These are phyloP conservation scores for Hibiscus tridactylites DNA, from an alignment of 345 rosid genomes.

Conservation along the genomic window DNA sequence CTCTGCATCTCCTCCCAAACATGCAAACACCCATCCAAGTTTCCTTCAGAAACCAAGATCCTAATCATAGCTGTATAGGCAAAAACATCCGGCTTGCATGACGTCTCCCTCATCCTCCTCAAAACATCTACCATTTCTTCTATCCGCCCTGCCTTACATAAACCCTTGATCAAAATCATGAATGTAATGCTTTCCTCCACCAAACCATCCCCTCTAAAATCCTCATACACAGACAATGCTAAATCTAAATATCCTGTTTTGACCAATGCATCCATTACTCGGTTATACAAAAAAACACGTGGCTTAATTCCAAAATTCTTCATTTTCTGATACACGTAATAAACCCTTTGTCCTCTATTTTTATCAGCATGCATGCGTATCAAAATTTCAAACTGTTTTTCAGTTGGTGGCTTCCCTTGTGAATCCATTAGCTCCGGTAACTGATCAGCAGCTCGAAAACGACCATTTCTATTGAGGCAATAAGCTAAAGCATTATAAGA, in stretches of 20 bases:
- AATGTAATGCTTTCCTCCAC: conserved; percentile 73
- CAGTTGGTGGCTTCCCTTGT: conserved; percentile 69
- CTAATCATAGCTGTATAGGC: conserved; percentile 75
- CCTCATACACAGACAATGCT: conserved; percentile 70
- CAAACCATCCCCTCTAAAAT: conserved; percentile 55
- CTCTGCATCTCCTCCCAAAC: conserved; percentile 83
- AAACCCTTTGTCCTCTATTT: conserved; percentile 70
- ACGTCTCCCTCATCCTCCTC: conserved; percentile 53
- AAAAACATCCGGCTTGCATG: conserved; percentile 82
- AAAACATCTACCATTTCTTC: conserved; percentile 55
- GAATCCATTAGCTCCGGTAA: conserved; percentile 80
- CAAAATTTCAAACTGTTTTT: conserved; percentile 85
- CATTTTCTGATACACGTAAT: conserved; percentile 82
- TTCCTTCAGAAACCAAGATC: conserved; percentile 51
- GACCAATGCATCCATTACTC: conserved; percentile 65
- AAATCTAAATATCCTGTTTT: conserved; percentile 62
- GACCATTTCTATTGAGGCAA: conserved; percentile 54
- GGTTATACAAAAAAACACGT: conserved; percentile 64
- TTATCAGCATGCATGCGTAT: conserved; percentile 89
- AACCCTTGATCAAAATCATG: conserved; percentile 72
- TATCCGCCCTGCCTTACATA: conserved; percentile 60
- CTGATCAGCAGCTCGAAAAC: conserved; percentile 81
- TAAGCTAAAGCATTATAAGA: conserved; percentile 88
- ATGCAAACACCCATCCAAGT: conserved; percentile 58
- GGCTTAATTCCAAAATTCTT: conserved; percentile 69